Base-by-base conservation (phyloP, 2,329 filamentous ascomycete species). In the Xylaria sp. region DNA sequence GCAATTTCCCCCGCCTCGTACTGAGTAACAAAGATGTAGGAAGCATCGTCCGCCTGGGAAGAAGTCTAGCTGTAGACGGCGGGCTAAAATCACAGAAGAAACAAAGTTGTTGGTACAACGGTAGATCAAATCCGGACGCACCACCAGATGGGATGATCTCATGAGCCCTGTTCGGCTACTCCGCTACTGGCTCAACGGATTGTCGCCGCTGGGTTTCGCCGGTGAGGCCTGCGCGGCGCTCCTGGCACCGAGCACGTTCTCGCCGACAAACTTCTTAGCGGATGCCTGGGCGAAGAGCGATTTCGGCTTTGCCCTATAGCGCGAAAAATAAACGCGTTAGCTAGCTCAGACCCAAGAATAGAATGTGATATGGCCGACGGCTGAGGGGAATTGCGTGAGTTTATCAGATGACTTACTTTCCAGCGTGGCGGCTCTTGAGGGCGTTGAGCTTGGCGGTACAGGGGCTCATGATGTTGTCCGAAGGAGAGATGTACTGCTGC, bases 401-500 rank as follows among this genome's bases (percentile, higher is more conserved):
- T 9, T 34, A 34, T 44, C 18, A 5, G 39, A 41, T 18, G 6
- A 86, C 88, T 79, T 85, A 93, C 91, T 94, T 95, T 82, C 87
- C 87, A 71, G 90, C 90, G 77, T 93, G 91, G 84, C 94, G 94
- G 83, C 89, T 92, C 82, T 92, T 92, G 81, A 94, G 89, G 50
- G 91, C 91, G 72, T 87, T 91, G 76, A 96, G 88, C 86, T 96
- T 96, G 80, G 92, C 91, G 20, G 91, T 92, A 81, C 92, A 94
- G 44, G 93, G 93, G 76, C 91, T 94, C 90, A 94, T 92, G 84
- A 97, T 94, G 82, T 89, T 90, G 81, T 97, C 93, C n/a, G 92
- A 94, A 2, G 93, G 93, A 20, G 92, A 94, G 79, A 94, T 85
- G 82, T 94, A 95, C 73, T 87, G 83, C 75, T 85, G 83, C 55